Evolutionary conservation across 169 alveolate species (phyloP), one percentile per base, ranked within the genome.

Genomic region (Sarcocystis neurona): DNA sequence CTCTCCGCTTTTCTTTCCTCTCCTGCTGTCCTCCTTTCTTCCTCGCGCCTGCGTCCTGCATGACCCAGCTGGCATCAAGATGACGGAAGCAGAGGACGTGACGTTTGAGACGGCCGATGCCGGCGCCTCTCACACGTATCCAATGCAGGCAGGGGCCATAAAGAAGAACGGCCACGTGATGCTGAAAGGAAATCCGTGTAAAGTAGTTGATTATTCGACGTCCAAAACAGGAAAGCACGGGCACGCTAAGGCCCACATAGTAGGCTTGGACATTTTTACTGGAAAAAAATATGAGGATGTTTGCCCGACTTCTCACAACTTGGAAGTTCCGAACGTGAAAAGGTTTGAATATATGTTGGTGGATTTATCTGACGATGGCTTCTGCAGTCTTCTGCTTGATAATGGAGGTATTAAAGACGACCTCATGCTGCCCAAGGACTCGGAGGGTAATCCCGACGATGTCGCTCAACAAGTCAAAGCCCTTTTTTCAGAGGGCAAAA

Each of bases 141-240:
- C 99, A 86, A 96, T 96, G 93, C 97, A 97, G 88, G 99, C 99
- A 89, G 99, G 99, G 85, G 96, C 99, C 87, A 95, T 98, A 88
- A 97, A 97, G 94, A 98, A 98, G 93, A 97, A 97, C 91, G 99
- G 98, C n/a, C 97, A 97, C 93, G 98, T 96, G 66, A 97, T 98
- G 99, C 93, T 98, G 93, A 98, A 98, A 93, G 99, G 99, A 50
- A 97, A 97, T 53, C 92, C 95, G 46, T 98, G 99, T 97, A 98
- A 97, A 94, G 99, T 98, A 44, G 90, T 68, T 30, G 91, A 87
- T n/a, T 74, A 50, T n/a, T 74, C 87, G 32, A 75, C 84, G 18
- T 97, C 99, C 75, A 98, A 98, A 95, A 97, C 99, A 12, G 99
- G 99, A 66, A 98, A 98, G 96, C 99, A 98, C 96, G 99, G 99